A percentile compares a stretch with the other conserved stretches of the same genome.
Conservation (phyloP, 2,329 filamentous ascomycete genomes). For the Venturia aucupariae region DNA sequence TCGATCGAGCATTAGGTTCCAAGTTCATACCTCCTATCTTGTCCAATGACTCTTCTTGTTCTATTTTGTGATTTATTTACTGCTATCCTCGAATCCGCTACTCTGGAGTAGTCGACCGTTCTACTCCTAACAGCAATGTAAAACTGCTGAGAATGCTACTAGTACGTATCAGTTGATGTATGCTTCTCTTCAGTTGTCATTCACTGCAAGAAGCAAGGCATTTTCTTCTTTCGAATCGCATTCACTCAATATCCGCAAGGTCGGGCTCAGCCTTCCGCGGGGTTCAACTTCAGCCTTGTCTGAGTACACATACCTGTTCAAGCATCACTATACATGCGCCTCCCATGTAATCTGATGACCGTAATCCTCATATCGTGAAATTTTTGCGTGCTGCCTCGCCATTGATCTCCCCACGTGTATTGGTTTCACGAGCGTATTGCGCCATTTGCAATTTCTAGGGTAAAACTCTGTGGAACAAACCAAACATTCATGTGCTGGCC, state of each 20-base stretch:
- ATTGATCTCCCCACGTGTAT: not conserved
- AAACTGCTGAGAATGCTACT: too few relatives aligned
- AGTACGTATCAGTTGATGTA: too few relatives aligned
- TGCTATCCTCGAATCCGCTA: too few relatives aligned
- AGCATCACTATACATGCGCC: not conserved
- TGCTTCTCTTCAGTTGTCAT: too few relatives aligned
- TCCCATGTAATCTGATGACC: not conserved
- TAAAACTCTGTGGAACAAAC: not conserved
- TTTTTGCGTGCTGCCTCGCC: not conserved
- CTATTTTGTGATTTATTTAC: too few relatives aligned
- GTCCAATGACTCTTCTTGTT: too few relatives aligned
- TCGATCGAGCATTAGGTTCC: not conserved
- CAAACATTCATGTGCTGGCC: not conserved
- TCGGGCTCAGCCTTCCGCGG: not conserved
- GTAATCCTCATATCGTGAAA: not conserved
- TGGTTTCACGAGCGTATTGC: not conserved
- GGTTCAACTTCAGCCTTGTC: slow-evolving; percentile 1
- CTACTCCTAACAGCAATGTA: too few relatives aligned
- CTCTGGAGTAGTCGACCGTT: too few relatives aligned
- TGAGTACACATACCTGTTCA: not conserved
- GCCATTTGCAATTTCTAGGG: not conserved
- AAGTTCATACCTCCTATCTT: not conserved
- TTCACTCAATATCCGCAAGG: too few relatives aligned
- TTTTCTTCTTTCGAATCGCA: too few relatives aligned
- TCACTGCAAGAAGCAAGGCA: too few relatives aligned